Base-by-base conservation (phyloP, 1,139 yeast species). In the Debaryomyces udenii region DNA sequence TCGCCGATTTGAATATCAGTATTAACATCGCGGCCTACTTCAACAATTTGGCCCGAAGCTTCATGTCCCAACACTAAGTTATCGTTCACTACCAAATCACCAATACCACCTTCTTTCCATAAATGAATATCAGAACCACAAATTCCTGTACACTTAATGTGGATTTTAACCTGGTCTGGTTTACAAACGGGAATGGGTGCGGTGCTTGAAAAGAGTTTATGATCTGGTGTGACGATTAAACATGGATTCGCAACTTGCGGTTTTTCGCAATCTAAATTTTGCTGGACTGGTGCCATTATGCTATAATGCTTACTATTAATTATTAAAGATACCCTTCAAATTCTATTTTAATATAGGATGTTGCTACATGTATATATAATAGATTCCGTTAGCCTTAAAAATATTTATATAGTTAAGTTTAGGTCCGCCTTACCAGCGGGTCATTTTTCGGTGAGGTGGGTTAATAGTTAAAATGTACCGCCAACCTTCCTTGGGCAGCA, bases 61-160 rank as follows among this genome's bases (percentile, higher is more conserved):
- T 65, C 70, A 42, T 65, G 70, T 2, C 70, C 70, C 39, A 65
- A 44, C 22, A 61, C 49, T 44, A 61, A 51, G 37, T 62, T 36
- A 11, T 54, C 35, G 9, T 30, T 33, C 22, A 48, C 35, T 16
- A 30, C 43, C 36, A 57, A 45, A 16, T 51, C 53, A 14, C 63
- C 63, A 31, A 58, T 57, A 24, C 48, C 49, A 23, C 62, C 61
- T 20, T 47, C 47, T 36, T 56, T 54, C 61, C 61, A 59, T 40
- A 54, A 50, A 33, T 58, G 62, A 32, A 58, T 54, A 40, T 58
- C 63, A 14, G 57, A 51, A 22, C 64, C 65, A 47, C 66, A 60
- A 37, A 61, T 55, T 24, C 64, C 66, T 18, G 61, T 57, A 40
- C 73, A 69, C 32, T 66, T 57, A 39, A 77, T 66, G 47, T 74